Conservation (phyloP, 257 asterid genomes). For the Capsicum chinense region DNA sequence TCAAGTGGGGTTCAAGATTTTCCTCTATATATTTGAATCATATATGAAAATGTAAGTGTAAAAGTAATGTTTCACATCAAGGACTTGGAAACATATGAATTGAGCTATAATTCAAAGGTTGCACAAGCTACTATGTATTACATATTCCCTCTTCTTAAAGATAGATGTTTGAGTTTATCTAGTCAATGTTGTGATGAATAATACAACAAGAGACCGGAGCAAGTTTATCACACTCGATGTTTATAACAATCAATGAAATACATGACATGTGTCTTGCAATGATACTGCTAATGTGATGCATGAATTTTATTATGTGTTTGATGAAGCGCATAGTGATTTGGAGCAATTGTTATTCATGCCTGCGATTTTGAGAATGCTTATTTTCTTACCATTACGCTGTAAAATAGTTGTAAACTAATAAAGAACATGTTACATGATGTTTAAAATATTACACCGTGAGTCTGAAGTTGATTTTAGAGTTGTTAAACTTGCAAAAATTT, state of each 20-base stretch:
- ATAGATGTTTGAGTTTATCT: background rate
- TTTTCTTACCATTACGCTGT: background rate
- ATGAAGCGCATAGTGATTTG: background rate
- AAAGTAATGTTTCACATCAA: background rate
- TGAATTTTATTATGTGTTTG: background rate
- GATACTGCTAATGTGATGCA: background rate
- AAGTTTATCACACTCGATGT: background rate
- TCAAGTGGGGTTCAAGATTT: slow-evolving; percentile 19
- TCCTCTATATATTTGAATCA: background rate
- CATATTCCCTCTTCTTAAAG: background rate
- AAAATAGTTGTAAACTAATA: background rate
- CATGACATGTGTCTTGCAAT: background rate
- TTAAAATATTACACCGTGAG: background rate
- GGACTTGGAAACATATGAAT: background rate
- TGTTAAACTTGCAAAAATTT: background rate
- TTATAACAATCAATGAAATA: background rate
- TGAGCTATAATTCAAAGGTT: background rate
- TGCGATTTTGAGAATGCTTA: background rate
- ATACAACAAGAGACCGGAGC: background rate
- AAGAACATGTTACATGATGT: background rate
- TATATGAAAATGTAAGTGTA: slow-evolving; percentile 11
- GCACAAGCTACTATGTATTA: background rate
- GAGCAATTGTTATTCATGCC: background rate
- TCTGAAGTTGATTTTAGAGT: background rate
- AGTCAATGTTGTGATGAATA: background rate